These are phyloP conservation scores for Globisporangium heterothallicum DNA, from an alignment of 352 stramenopile species.

Conservation along the genomic window DNA sequence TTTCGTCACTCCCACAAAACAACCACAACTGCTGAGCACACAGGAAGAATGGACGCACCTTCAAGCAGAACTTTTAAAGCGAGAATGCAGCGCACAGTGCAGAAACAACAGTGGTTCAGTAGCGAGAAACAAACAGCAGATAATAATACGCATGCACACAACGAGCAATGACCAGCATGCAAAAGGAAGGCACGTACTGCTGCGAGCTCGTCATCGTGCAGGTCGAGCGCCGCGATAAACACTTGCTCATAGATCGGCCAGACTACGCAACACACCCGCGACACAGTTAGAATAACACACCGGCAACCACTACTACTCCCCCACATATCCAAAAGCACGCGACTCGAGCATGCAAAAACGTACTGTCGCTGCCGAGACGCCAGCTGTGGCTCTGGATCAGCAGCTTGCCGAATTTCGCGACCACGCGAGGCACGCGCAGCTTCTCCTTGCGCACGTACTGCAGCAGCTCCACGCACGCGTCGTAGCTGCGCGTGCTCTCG, in stretches of 20 bases:
- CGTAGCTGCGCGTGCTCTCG: constrained; percentile 21
- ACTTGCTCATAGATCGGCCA: constrained; percentile 70
- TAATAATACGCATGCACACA: background rate
- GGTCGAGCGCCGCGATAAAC: constrained; percentile 55
- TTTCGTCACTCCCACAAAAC: too few species aligned
- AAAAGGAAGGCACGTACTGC: constrained; percentile 14
- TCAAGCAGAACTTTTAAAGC: constrained; percentile 10
- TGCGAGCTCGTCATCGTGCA: constrained; percentile 48
- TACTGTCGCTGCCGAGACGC: constrained; percentile 46
- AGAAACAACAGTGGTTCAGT: constrained; percentile 8
- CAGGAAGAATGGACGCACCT: constrained; percentile 2
- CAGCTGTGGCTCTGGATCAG: constrained; percentile 51
- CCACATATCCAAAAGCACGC: background rate
- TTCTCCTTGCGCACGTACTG: constrained; percentile 57
- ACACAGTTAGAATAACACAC: background rate
- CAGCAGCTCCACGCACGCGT: constrained; percentile 41
- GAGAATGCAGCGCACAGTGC: background rate
- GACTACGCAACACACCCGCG: constrained; percentile 19
- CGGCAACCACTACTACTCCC: background rate
- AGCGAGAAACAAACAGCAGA: background rate
- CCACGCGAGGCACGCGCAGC: constrained; percentile 32
- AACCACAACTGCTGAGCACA: background rate
- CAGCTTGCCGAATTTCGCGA: constrained; percentile 30
- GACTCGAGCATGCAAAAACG: constrained; percentile 12
- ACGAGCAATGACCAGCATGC: background rate